Percentiles rank a stretch among this genome's conserved stretches.
These are phyloP conservation scores for Gossypium ekmanianum DNA, from an alignment of 345 rosid species.

Conservation along the genomic window DNA sequence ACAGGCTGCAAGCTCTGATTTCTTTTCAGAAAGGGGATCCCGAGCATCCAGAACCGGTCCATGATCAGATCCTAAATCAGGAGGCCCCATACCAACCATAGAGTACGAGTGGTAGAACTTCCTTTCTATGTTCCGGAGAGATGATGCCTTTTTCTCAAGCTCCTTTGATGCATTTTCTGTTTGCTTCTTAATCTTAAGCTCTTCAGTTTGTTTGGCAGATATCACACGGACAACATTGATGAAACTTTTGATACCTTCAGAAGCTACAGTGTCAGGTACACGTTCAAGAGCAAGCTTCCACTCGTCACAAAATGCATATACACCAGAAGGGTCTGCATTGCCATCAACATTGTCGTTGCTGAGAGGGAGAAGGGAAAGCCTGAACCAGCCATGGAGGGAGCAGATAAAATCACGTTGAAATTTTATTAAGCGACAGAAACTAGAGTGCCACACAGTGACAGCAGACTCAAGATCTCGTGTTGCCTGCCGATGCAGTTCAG, in stretches of 20 bases:
- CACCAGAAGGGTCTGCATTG: slow-evolving; percentile 47
- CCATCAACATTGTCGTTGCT: slow-evolving; percentile 42
- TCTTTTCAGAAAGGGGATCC: slow-evolving; percentile 85
- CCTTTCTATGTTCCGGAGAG: slow-evolving; percentile 83
- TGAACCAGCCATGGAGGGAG: slow-evolving; percentile 90
- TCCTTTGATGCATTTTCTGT: slow-evolving; percentile 75
- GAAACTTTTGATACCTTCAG: slow-evolving; percentile 97
- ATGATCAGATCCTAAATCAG: slow-evolving; percentile 58
- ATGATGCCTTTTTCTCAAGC: slow-evolving; percentile 87
- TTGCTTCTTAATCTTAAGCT: slow-evolving; percentile 71
- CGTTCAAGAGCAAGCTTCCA: slow-evolving; percentile 92
- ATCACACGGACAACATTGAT: slow-evolving; percentile 77
- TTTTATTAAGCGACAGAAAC: slow-evolving; percentile 74
- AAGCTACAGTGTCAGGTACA: slow-evolving; percentile 93
- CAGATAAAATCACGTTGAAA: slow-evolving; percentile 75
- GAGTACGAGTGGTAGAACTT: slow-evolving; percentile 93
- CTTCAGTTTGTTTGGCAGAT: slow-evolving; percentile 69
- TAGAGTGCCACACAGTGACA: slow-evolving; percentile 83
- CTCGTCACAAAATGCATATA: slow-evolving; percentile 73
- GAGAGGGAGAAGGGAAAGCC: slow-evolving; percentile 74
- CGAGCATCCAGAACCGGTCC: slow-evolving; percentile 74
- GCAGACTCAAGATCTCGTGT: slow-evolving; percentile 91
- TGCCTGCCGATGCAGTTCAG: slow-evolving; percentile 85
- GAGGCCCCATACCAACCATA: slow-evolving; percentile 77
- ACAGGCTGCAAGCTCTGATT: slow-evolving; percentile 76